Conservation (phyloP, 2,329 filamentous ascomycete species). For the Fusarium algeriense region DNA sequence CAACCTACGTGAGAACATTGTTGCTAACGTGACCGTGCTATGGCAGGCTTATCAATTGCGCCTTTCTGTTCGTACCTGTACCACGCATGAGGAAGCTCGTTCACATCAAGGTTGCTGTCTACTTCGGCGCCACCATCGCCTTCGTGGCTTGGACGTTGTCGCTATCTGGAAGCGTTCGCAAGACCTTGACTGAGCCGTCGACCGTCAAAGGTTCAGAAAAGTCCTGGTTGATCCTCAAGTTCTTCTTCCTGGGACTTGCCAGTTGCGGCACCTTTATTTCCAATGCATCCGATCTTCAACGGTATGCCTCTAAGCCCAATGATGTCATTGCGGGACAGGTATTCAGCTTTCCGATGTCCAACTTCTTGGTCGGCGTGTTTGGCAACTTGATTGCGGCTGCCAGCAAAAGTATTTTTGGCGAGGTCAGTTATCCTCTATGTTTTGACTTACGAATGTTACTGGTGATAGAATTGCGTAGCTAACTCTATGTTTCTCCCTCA, state of each 20-base stretch:
- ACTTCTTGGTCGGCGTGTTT: slow-evolving; percentile 13
- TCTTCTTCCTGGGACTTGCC: slow-evolving; percentile 9
- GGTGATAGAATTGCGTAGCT: accelerated
- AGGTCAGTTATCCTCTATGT: not conserved
- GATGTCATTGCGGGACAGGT: slow-evolving; percentile 11
- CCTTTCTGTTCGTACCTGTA: slow-evolving; percentile 10
- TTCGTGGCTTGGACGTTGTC: slow-evolving; percentile 14
- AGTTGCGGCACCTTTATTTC: slow-evolving; percentile 11
- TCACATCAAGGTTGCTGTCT: slow-evolving; percentile 14
- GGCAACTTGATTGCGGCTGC: slow-evolving; percentile 16
- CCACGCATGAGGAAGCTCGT: slow-evolving; percentile 11
- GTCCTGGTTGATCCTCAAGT: slow-evolving; percentile 22
- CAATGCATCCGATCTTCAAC: slow-evolving; percentile 10
- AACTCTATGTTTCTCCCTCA: not conserved
- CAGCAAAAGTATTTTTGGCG: slow-evolving; percentile 14
- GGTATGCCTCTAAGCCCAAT: not conserved
- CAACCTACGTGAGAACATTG: accelerated
- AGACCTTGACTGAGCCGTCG: not conserved
- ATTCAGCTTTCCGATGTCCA: slow-evolving; percentile 4
- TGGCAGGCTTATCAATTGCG: slow-evolving; percentile 9
- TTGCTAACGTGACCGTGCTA: not conserved
- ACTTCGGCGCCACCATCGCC: slow-evolving; percentile 12
- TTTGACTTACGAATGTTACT: not conserved
- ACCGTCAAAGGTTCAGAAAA: not conserved
- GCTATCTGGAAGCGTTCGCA: not conserved